Base-by-base conservation (phyloP, 805 yeast species). In the Candida tallmaniae region DNA sequence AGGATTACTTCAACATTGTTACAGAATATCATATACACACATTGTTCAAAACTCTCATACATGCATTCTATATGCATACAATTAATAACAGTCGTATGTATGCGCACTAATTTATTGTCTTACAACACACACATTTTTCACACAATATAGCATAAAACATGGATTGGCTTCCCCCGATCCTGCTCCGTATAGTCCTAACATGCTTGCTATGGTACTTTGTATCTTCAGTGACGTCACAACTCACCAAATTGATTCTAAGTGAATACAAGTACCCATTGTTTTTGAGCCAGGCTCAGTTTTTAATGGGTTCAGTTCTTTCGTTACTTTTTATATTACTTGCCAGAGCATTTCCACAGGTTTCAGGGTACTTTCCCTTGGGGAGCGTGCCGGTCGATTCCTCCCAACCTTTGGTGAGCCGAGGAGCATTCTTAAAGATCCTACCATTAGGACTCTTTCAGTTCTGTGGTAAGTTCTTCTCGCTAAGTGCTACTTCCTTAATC, bases 391-490 rank as follows among this genome's bases (percentile, higher is more conserved):
- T 39, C 1, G 58, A 60, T 28, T 22, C 44, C 5, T 42, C 42
- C 18, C 23, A 34, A 11, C 54, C 62, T 4, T 34, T 56, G 3
- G 50, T 54, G 26, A 44, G 42, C 30, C 42, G 43, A 38, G 56
- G 49, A 16, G 63, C 66, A 22, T 52, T 78, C 3, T 36, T 76
- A 9, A 63, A 66, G 36, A 68, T 77, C 6, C 50, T 79, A 17
- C 88, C 88, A 0, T 60, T 80, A 52, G 83, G 85, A 1, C 51
- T 78, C 8, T 77, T 80, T 49, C 87, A 80, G 46, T 78, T 79
- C 45, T 56, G 70, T 12, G 86, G 86, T 2, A 80, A 79, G 51
- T 68, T 68, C 46, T 76, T 77, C 49, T 73, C 78, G 4, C 70
- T 80, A 26, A 70, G 73, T 23, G 86, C 87, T 0, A 79, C 84